phyloP scores from a whole-genome alignment of 2,329 filamentous ascomycete genomes.

The Sarocladiaceae sp. region DNA sequence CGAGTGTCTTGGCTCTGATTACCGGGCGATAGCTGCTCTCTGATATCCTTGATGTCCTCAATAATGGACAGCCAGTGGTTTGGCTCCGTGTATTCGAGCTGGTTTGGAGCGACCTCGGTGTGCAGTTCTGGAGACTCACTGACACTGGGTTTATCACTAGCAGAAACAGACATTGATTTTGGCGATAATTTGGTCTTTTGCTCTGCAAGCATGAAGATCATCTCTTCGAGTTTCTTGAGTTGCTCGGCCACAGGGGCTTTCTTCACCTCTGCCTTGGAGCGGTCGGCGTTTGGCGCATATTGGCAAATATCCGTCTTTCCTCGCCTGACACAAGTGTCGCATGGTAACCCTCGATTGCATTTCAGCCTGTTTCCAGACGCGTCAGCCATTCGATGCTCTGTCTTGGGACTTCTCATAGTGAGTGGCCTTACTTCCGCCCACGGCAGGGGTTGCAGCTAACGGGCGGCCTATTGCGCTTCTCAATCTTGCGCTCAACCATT shows the following conservation, averaged over 20 bases:
- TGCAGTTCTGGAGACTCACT: too few relatives aligned
- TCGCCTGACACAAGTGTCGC: conserved; percentile 22
- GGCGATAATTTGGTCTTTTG: too few relatives aligned
- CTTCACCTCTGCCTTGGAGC: conserved; percentile 10
- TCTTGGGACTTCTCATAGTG: background rate
- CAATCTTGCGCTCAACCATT: conserved; percentile 17
- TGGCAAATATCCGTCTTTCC: conserved; percentile 19
- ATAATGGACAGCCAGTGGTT: conserved; percentile 29
- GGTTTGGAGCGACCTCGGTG: too few relatives aligned
- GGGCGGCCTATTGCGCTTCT: conserved; percentile 27
- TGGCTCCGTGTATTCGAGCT: conserved; percentile 21
- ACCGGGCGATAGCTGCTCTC: conserved; percentile 21
- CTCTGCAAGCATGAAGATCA: background rate
- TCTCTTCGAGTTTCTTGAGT: background rate
- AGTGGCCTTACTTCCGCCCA: conserved; percentile 21
- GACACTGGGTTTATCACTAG: too few relatives aligned
- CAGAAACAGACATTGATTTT: too few relatives aligned
- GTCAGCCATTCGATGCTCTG: background rate
- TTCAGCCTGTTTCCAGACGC: conserved; percentile 25
- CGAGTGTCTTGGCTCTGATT: background rate
- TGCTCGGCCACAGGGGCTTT: background rate
- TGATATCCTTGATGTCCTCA: conserved; percentile 26
- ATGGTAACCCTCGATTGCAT: conserved; percentile 25
- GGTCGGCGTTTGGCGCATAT: conserved; percentile 24
- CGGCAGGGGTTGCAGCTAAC: conserved; percentile 29